Percentiles rank a stretch among this genome's conserved stretches.
phyloP scores from a whole-genome alignment of 139 green algal genomes.

The Klebsormidium nitens region DNA sequence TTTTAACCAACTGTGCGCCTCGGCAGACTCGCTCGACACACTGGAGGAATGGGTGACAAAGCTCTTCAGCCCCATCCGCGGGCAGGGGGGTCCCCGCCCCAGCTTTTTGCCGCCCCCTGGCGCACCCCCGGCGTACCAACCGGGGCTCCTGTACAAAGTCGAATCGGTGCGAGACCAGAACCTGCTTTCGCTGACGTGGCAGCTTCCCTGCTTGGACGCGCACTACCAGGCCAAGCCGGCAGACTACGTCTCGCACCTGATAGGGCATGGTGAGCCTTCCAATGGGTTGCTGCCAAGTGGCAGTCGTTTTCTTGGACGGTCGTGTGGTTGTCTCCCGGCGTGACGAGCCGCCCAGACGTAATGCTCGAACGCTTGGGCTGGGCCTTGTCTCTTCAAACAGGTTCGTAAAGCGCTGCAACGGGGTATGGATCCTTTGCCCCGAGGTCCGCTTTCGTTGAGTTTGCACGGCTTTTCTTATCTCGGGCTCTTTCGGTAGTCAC shows the following conservation, averaged over 20 bases:
- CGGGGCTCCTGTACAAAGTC: constrained; percentile 50
- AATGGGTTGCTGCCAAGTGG: constrained; percentile 12
- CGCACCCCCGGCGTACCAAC: neutral
- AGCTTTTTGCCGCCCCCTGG: neutral
- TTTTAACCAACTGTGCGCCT: too few species aligned
- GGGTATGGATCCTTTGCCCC: too few species aligned
- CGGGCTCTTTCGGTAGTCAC: too few species aligned
- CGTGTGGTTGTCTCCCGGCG: too few species aligned
- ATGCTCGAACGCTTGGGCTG: too few species aligned
- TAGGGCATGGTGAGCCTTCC: constrained; percentile 71
- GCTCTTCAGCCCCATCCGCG: constrained; percentile 37
- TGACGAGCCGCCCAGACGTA: too few species aligned
- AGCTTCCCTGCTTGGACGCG: constrained; percentile 66
- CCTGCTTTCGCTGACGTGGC: constrained; percentile 66
- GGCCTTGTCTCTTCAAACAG: too few species aligned
- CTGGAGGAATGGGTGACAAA: constrained; percentile 64
- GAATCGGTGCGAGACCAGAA: constrained; percentile 77
- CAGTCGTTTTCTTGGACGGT: too few species aligned
- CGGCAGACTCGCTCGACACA: constrained; percentile 65
- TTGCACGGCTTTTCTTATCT: too few species aligned
- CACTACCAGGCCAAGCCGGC: constrained; percentile 77
- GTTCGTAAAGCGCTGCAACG: too few species aligned
- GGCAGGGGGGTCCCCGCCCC: neutral
- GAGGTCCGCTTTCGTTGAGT: too few species aligned
- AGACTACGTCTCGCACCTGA: constrained; percentile 84